Conservation (phyloP, 495 filamentous ascomycete genomes). For the Sordaria brevicollis region DNA sequence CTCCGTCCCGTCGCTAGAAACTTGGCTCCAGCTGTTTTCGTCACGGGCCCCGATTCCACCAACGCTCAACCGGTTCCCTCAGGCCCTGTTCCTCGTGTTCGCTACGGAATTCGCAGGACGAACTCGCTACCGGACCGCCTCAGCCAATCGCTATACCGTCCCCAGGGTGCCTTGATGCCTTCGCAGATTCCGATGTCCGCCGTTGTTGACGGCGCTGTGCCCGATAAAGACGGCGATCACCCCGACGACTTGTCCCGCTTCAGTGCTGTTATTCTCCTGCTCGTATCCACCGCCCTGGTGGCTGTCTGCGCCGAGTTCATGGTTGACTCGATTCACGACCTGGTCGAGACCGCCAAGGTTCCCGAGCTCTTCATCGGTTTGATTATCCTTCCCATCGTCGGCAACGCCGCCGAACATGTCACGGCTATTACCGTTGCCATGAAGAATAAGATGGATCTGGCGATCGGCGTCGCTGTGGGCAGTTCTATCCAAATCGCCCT, state of each 20-base stretch:
- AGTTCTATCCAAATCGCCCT: constrained; percentile 83
- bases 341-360: constrained; percentile 49
- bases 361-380: constrained; percentile 78
- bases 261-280: constrained; percentile 60
- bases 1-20: constrained; percentile 33
- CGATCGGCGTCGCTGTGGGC: constrained; percentile 83
- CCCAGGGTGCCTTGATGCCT: constrained; percentile 31
- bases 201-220: constrained; percentile 18
- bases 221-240: constrained; percentile 33
- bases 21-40: constrained; percentile 35
- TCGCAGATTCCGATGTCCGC: constrained; percentile 27
- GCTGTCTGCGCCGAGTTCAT: constrained; percentile 84
- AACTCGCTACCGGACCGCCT: constrained; percentile 68
- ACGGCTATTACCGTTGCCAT: constrained; percentile 78
- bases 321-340: constrained; percentile 65
- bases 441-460: constrained; percentile 95
- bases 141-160: constrained; percentile 36
- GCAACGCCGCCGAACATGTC: constrained; percentile 88
- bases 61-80: constrained; percentile 11
- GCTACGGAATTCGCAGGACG: constrained; percentile 59
- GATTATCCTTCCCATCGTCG: constrained; percentile 82
- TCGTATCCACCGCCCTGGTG: constrained; percentile 68
- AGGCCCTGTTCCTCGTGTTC: constrained; percentile 41
- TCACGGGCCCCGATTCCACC: constrained; percentile 17
- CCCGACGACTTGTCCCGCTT: constrained; percentile 56